Percentiles rank a stretch among this genome's conserved stretches.
These are phyloP conservation scores for Cubamyces sp. DNA, from an alignment of 768 basidiomycete species.

Conservation along the genomic window DNA sequence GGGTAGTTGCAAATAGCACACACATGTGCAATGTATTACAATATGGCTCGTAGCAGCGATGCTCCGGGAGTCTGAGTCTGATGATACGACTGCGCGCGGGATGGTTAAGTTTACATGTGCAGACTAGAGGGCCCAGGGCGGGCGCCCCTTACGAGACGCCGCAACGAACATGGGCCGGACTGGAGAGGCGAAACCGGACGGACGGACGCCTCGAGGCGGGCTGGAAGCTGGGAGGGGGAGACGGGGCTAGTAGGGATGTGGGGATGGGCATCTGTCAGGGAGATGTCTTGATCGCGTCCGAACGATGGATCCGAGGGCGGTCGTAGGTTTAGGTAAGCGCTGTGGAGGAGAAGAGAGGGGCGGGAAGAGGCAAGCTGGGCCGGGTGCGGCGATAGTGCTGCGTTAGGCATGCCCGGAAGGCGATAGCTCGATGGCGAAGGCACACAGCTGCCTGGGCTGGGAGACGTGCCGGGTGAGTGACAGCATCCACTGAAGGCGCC, in stretches of 20 bases:
- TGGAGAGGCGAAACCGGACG: too few species aligned
- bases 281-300: conserved; percentile 23
- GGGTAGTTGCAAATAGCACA: too few species aligned
- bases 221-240: background rate
- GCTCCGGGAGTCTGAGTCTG: too few species aligned
- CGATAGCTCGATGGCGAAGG: conserved; percentile 5
- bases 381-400: conserved; percentile 20
- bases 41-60: background rate
- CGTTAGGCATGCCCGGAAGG: conserved; percentile 10
- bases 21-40: background rate
- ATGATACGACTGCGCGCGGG: too few species aligned
- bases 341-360: conserved; percentile 8
- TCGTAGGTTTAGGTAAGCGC: conserved; percentile 33
- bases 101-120: too few species aligned
- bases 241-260: conserved; percentile 1
- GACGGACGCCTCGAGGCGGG: background rate
- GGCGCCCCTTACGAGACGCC: too few species aligned
- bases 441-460: too few species aligned
- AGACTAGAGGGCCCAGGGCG: too few species aligned
- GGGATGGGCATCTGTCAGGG: conserved; percentile 19
- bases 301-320: conserved; percentile 27
- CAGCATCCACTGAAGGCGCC: too few species aligned
- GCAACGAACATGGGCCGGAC: too few species aligned
- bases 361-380: conserved; percentile 1
- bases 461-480: too few species aligned